Base-by-base conservation (phyloP, 148 eudicot species). In the Chenopodium suecicum region DNA sequence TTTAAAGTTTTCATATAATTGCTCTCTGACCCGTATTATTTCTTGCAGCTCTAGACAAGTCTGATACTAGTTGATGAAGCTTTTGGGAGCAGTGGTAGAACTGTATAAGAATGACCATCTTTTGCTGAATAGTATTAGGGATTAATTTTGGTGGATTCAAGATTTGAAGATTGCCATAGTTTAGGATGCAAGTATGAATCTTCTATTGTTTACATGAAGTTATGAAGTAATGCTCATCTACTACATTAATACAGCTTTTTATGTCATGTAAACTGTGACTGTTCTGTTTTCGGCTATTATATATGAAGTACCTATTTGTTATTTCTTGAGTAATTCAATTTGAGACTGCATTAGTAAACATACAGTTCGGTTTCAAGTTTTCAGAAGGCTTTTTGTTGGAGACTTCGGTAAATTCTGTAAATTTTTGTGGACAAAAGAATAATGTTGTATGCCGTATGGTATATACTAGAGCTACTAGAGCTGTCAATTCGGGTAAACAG, bases 21-120 rank as follows among this genome's bases (percentile, higher is more conserved):
- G 31, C 22, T 3, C 8, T 71, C 63, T 84, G 31, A 80, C 47
- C 19, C 54, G 25, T 19, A 56, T 20, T 74, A 22, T 65, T 13
- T 19, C 34, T 27, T 73, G 68, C 93, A 90, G 93, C 93, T 10
- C 83, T 90, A 52, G 93, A 90, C 84, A 90, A 90, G 74, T 89
- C 93, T 2, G 93, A 90, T 56, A 85, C 88, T n/a, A 87, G 84
- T 25, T 90, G 84, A 90, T 80, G 79, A 67, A 47, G 80, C 64
- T 44, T 29, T 44, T 47, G 48, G 85, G 71, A 32, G 25, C 65
- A 44, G n/a, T 17, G 66, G 66, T 25, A 12, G 70, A 78, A 78
- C 47, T 9, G 13, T 52, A 9, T 10, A 19, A 25, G 63, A 9
- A 46, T 44, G 75, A 10, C 9, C 75, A 44, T 50, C 63, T 1